A percentile compares a stretch with the other conserved stretches of the same genome.
These are phyloP conservation scores for Termitomyces eurrhizus DNA, from an alignment of 768 basidiomycete species.

Conservation along the genomic window DNA sequence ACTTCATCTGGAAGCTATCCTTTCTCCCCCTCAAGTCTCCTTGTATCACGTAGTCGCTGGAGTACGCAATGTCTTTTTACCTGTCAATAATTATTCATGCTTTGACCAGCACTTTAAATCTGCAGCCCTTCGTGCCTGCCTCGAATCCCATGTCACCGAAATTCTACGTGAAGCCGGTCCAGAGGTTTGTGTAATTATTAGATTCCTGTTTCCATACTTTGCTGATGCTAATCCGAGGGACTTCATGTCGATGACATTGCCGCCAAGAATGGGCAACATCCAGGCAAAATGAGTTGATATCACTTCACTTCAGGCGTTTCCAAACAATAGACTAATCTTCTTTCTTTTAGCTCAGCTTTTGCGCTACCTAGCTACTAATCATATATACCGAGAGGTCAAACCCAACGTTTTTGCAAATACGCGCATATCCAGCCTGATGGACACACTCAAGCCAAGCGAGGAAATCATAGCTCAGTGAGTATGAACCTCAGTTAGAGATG, in stretches of 20 bases:
- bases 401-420: constrained; percentile 32
- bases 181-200: not conserved
- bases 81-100: not conserved
- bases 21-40: constrained; percentile 10
- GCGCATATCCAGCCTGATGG: constrained; percentile 27
- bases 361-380: constrained; percentile 11
- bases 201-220: not conserved
- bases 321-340: not conserved
- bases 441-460: constrained; percentile 15
- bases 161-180: constrained; percentile 32
- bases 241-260: constrained; percentile 30
- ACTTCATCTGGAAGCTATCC: constrained; percentile 11
- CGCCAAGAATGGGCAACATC: constrained; percentile 20
- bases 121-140: constrained; percentile 21
- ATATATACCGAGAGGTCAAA: constrained; percentile 22
- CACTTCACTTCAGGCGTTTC: not conserved
- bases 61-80: not conserved
- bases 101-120: constrained; percentile 12
- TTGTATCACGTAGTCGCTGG: constrained; percentile 8
- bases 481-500: too few species aligned
- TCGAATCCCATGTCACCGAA: constrained; percentile 30
- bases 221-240: constrained; percentile 13
- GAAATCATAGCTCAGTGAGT: not conserved
- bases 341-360: not conserved
- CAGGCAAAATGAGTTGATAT: constrained; percentile 27